Base-by-base conservation (phyloP, 1,139 yeast species). In the Geotrichum klebahnii region DNA sequence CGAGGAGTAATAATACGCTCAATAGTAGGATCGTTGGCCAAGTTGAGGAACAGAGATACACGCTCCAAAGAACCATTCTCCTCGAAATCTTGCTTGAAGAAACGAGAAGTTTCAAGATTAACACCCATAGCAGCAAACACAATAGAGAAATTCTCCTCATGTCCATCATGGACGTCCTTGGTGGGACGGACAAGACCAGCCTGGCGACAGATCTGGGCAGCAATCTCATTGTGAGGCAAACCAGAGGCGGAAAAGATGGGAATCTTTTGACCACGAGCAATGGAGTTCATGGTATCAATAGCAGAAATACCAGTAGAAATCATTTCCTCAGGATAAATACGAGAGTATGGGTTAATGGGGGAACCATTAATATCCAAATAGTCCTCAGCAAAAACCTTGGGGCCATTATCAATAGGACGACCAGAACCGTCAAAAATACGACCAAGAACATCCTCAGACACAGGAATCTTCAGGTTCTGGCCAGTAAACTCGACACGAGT, bases 291-390 rank as follows among this genome's bases (percentile, higher is more conserved):
- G 53, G 97, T 90, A 71, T 92, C 99, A 66, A 92, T 94, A 44
- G 98, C 96, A 45, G 97, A 89, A 59, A 92, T 78, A 79, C 99
- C 99, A 24, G 98, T 92, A 51, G 97, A 89, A 64, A 92, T 92
- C 98, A 92, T 92, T 77, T 92, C 99, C 76, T 92, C 98, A 22
- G 99, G 99, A 68, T 94, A 92, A 61, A 92, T 92, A 76, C 99
- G 94, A 46, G 97, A 95, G 69, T 74, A 92, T 47, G 99, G 99
- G 68, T 92, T 92, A 69, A 92, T 92, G 64, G 99, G 98, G 38
- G 97, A 89, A 55, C 99, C 99, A 69, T 92, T 92, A 67, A 92
- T 94, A 70, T 92, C 99, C 70, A 94, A 77, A 70, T 88, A 92
- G 70, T 92, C 99, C 72, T 92, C 99, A 49, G 99, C 98, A 67